Evolutionary conservation across 73 alveolate species (phyloP), one percentile per base, ranked within the genome.

Genomic region (Uronychia setigera): DNA sequence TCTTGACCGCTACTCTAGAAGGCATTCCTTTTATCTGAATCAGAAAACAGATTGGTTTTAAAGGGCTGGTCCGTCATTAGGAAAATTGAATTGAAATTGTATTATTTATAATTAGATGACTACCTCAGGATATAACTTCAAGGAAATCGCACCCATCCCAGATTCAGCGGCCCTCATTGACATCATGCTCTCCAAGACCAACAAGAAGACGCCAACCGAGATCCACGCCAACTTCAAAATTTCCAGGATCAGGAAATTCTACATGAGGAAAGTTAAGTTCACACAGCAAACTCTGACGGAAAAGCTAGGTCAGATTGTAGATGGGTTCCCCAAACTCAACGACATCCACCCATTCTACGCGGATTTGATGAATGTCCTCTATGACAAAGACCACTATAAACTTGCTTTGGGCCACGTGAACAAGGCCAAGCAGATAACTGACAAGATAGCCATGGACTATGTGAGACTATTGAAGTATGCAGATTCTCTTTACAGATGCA

Each of bases 311-410:
- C 98, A 95, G 86, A 98, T 99, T 79, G 83, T 98, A 84, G 97
- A 97, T 81, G 98, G 97, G 83, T 99, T 99, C 96, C 99, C 99
- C 27, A 99, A 98, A 95, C 97, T 99, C 83, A 99, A 99, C 89
- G 99, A 99, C 92, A 99, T 99, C 78, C 99, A 99, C 84, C 99
- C 99, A 29, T 99, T 99, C 95, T 99, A 97, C 90, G 99, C 99
- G 31, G 99, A 99, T 93, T 91, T 99, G 82, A 94, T 97, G 92
- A 97, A 99, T 85, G 99, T 99, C 80, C 98, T 99, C 80, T 99
- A 99, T 92, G 99, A 99, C 90, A 95, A 97, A 87, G 99, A 99
- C 94, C 99, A 99, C 97, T 99, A 97, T 95, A 99, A 99, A 93
- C 95, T 99, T 74, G 99, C 99, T 19, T 84, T 99, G 82, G 99